phyloP scores from a whole-genome alignment of 148 eudicot species.

The Cornus florida region DNA sequence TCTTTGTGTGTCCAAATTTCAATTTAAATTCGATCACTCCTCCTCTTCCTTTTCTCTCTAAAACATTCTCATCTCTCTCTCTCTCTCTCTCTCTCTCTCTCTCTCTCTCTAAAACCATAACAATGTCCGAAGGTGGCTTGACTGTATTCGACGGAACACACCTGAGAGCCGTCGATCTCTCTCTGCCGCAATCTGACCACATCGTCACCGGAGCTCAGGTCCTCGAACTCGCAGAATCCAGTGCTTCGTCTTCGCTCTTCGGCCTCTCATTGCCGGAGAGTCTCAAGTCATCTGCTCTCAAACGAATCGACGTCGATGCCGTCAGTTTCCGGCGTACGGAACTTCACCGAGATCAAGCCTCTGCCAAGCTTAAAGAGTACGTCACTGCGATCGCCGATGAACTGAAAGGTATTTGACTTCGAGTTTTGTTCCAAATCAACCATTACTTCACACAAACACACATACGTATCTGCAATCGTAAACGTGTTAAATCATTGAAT shows the following conservation, averaged over 20 bases:
- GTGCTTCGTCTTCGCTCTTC: conserved; percentile 38
- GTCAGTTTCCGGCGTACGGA: conserved; percentile 13
- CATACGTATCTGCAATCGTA: background rate
- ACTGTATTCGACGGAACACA: conserved; percentile 50
- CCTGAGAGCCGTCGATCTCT: conserved; percentile 26
- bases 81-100: conserved; percentile 11
- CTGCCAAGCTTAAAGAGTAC: conserved; percentile 31
- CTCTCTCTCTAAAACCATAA: conserved; percentile 15
- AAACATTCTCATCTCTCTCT: background rate
- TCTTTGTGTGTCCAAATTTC: background rate
- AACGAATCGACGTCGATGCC: conserved; percentile 31
- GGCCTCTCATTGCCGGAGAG: conserved; percentile 47
- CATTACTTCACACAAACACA: background rate
- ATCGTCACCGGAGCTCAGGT: conserved; percentile 28
- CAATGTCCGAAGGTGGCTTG: conserved; percentile 48
- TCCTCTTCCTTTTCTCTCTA: conserved; percentile 2
- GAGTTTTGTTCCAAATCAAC: background rate
- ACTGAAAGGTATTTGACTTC: conserved; percentile 38
- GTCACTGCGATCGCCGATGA: conserved; percentile 54
- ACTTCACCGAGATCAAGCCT: conserved; percentile 35
- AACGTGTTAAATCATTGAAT: too few relatives aligned
- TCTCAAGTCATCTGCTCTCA: conserved; percentile 40
- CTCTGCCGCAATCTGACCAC: conserved; percentile 25
- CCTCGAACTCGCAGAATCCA: conserved; percentile 39
- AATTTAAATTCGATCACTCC: background rate